Percentiles rank a stretch among this genome's conserved stretches.
These are phyloP conservation scores for Fusarium sp. DNA, from an alignment of 2,329 filamentous ascomycete species.

Conservation along the genomic window DNA sequence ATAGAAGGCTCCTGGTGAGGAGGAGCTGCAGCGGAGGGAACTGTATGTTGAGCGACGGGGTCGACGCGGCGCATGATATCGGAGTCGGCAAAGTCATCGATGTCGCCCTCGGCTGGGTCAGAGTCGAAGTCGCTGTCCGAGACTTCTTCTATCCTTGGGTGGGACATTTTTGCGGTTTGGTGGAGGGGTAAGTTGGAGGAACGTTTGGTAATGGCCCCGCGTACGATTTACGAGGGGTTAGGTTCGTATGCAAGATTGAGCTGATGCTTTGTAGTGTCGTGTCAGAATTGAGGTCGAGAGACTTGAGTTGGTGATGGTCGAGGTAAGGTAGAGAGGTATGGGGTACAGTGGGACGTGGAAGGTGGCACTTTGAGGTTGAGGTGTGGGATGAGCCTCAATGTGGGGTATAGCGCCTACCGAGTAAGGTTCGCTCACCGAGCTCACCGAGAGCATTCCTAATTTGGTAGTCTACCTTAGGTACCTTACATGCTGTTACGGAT, in stretches of 20 bases:
- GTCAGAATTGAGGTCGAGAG: conserved; percentile 4
- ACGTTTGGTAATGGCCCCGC: neutral
- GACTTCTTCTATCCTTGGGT: conserved; percentile 92
- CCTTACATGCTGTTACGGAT: too few relatives aligned
- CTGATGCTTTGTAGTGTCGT: neutral
- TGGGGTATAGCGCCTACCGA: conserved; percentile 32
- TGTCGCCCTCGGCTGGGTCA: conserved; percentile 90
- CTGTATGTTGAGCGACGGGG: conserved; percentile 45
- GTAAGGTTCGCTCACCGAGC: conserved; percentile 17
- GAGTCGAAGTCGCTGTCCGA: conserved; percentile 82
- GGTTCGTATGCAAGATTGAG: neutral
- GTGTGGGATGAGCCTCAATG: conserved; percentile 42
- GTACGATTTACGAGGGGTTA: neutral
- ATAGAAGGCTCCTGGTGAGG: conserved; percentile 46
- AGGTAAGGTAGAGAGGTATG: conserved; percentile 29
- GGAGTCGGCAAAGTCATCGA: conserved; percentile 71
- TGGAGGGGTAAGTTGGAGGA: conserved; percentile 8
- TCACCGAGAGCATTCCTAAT: conserved; percentile 17
- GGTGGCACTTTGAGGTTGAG: conserved; percentile 39
- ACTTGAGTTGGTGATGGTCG: conserved; percentile 13
- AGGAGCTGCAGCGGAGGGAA: conserved; percentile 48
- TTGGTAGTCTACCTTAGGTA: neutral
- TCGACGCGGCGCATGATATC: conserved; percentile 66
- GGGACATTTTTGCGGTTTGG: conserved; percentile 71
- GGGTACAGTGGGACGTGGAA: conserved; percentile 39